phyloP scores from a whole-genome alignment of 202 grass and related monocot species.

The Miscanthus sacchariflorus region DNA sequence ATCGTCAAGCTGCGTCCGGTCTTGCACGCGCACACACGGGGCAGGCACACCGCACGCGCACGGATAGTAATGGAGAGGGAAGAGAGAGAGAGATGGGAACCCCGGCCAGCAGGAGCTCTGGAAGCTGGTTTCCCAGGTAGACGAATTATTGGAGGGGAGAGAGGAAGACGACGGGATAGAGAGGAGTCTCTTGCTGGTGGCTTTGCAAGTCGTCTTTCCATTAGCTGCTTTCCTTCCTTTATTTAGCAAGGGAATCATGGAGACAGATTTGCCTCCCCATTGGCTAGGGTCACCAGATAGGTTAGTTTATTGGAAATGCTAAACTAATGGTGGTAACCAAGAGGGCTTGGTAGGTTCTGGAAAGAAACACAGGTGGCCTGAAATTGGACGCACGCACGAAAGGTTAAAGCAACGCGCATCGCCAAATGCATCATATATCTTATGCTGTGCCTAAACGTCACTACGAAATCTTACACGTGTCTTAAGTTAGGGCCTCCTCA shows the following conservation, averaged over 20 bases:
- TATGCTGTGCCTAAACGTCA: constrained; percentile 18
- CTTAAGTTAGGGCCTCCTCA: neutral
- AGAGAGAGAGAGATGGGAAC: constrained; percentile 2
- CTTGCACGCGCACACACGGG: neutral
- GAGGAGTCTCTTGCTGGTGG: constrained; percentile 40
- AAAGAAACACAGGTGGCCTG: constrained; percentile 40
- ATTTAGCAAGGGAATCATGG: constrained; percentile 54
- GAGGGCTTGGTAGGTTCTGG: constrained; percentile 39
- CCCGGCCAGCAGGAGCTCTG: constrained; percentile 23
- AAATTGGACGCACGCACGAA: constrained; percentile 34
- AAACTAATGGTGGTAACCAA: constrained; percentile 42
- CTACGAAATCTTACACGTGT: constrained; percentile 3
- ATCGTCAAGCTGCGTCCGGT: constrained; percentile 44
- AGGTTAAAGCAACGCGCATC: constrained; percentile 3
- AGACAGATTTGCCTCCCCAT: constrained; percentile 38
- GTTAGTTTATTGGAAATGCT: constrained; percentile 50
- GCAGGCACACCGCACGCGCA: neutral
- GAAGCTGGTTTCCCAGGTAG: constrained; percentile 29
- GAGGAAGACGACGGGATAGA: constrained; percentile 27
- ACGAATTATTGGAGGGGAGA: constrained; percentile 38
- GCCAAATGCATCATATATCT: constrained; percentile 9
- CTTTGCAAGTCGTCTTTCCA: constrained; percentile 53
- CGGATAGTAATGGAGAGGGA: neutral
- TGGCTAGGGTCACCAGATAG: constrained; percentile 49
- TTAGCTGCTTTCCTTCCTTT: constrained; percentile 52